phyloP scores from a whole-genome alignment of 1,139 yeast species.

The Casaregolazyma lundiana region DNA sequence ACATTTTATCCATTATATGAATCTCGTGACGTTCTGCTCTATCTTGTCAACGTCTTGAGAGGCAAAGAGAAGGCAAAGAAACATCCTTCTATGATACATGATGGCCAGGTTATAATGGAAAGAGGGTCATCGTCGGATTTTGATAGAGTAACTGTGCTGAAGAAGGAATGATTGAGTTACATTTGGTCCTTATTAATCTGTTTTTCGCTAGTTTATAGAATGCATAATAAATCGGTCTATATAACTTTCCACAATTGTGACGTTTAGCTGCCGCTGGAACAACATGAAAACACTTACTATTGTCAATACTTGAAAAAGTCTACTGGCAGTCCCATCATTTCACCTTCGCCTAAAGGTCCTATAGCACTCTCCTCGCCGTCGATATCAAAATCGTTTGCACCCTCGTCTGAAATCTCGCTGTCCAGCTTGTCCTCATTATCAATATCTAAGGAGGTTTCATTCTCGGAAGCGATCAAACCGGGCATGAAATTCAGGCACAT shows the following conservation, averaged over 20 bases:
- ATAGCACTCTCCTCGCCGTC: slow-evolving; percentile 9
- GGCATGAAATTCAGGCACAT: slow-evolving; percentile 5
- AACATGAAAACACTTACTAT: background rate
- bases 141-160: background rate
- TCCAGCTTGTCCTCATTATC: slow-evolving; percentile 4
- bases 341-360: slow-evolving; percentile 7
- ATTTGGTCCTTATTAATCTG: slow-evolving; percentile 1
- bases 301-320: slow-evolving; percentile 5
- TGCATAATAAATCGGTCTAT: background rate
- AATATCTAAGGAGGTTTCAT: background rate
- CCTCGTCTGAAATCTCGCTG: slow-evolving; percentile 10
- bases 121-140: slow-evolving; percentile 1
- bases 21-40: slow-evolving; percentile 11
- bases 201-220: slow-evolving; percentile 2
- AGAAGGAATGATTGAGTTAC: slow-evolving; percentile 1
- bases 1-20: slow-evolving; percentile 15
- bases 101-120: slow-evolving; percentile 1
- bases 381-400: slow-evolving; percentile 5
- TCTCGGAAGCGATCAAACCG: slow-evolving; percentile 3
- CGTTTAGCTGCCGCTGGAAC: too few relatives aligned
- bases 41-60: slow-evolving; percentile 5
- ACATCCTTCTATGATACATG: slow-evolving; percentile 2
- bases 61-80: slow-evolving; percentile 9
- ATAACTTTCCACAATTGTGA: background rate
- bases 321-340: slow-evolving; percentile 7